phyloP scores from a whole-genome alignment of 352 stramenopile genomes.

The Pythium insidiosum region DNA sequence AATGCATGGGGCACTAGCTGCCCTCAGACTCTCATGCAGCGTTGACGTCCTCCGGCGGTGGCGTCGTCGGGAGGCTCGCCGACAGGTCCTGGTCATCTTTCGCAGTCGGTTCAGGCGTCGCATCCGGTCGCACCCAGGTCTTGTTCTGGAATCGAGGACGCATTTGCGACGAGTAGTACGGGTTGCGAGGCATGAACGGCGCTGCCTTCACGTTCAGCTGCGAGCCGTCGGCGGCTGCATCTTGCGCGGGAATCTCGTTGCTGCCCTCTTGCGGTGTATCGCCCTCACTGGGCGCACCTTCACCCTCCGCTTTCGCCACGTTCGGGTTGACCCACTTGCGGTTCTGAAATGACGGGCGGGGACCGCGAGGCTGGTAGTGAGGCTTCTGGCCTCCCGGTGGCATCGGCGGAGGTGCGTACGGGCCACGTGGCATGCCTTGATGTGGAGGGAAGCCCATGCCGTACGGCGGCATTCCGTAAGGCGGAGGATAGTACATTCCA shows the following conservation, averaged over 20 bases:
- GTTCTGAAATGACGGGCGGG: constrained; percentile 68
- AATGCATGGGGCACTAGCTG: neutral
- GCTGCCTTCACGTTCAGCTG: constrained; percentile 26
- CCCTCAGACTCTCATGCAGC: too few relatives aligned
- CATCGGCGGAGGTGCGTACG: constrained; percentile 18
- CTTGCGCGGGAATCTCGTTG: neutral
- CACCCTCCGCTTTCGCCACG: constrained; percentile 38
- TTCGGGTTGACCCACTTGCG: constrained; percentile 83
- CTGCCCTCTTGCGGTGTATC: constrained; percentile 2
- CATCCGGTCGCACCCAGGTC: constrained; percentile 75
- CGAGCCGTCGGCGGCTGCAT: constrained; percentile 5
- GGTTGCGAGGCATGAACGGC: constrained; percentile 48
- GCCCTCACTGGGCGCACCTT: constrained; percentile 16
- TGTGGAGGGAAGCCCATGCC: constrained; percentile 66
- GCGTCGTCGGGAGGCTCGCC: constrained; percentile 67
- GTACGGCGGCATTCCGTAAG: constrained; percentile 65
- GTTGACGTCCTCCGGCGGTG: constrained; percentile 46
- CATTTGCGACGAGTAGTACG: constrained; percentile 63
- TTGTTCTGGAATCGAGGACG: constrained; percentile 84
- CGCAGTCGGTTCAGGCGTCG: too few relatives aligned
- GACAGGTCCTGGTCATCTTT: constrained; percentile 74
- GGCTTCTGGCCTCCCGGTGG: constrained; percentile 11
- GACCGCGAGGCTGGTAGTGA: constrained; percentile 21
- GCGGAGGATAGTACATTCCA: constrained; percentile 72
- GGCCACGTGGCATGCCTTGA: constrained; percentile 27